These are phyloP conservation scores for Stagonosporopsis cucurbitacearum DNA, from an alignment of 2,329 filamentous ascomycete genomes.

Conservation along the genomic window DNA sequence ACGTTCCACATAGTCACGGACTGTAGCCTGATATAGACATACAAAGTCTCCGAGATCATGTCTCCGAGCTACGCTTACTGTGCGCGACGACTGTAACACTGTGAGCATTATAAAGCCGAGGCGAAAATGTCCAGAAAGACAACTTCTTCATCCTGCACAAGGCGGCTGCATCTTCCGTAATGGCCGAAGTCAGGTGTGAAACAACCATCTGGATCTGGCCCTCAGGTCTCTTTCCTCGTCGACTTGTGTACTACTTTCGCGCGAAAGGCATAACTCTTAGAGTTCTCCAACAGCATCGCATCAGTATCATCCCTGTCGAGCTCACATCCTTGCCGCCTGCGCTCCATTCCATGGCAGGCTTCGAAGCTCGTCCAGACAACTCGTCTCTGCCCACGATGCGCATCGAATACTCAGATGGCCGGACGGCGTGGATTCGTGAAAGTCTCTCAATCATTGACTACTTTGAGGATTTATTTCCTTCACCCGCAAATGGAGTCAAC, in stretches of 20 bases:
- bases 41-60: no score
- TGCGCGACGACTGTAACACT: no score
- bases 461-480: conserved; percentile 20
- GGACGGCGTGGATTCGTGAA: conserved; percentile 17
- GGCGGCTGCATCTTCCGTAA: no score
- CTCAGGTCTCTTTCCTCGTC: conserved; percentile 28
- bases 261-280: conserved; percentile 22
- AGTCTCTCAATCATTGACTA: conserved; percentile 19
- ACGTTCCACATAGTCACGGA: no score
- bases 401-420: conserved; percentile 8
- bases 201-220: conserved; percentile 33
- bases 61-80: no score
- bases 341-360: conserved; percentile 6
- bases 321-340: conserved; percentile 5
- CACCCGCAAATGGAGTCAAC: conserved; percentile 1
- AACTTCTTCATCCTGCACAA: no score
- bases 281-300: conserved; percentile 18
- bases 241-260: conserved; percentile 28
- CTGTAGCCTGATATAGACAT: no score
- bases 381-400: conserved; percentile 20
- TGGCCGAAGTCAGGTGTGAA: neutral
- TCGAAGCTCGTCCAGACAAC: conserved; percentile 16
- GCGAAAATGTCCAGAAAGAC: no score
- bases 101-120: no score
- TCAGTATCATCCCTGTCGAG: conserved; percentile 23